Evolutionary conservation across 331 rosid species (phyloP).

Genomic region (Stylosanthes scabra): DNA sequence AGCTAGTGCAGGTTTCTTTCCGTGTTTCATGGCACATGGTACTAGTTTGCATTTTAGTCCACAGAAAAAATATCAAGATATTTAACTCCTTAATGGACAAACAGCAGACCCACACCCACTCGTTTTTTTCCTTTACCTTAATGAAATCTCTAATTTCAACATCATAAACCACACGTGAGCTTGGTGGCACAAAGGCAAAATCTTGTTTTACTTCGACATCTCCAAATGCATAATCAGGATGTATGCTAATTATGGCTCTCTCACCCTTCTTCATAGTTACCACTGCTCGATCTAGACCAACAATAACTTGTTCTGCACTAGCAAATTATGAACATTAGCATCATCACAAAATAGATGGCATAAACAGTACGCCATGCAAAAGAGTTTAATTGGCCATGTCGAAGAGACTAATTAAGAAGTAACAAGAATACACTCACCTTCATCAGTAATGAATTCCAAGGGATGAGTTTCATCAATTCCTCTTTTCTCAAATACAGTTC

Average conservation of each 20-base stretch:
- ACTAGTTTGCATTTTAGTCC: background rate
- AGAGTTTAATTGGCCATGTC: background rate
- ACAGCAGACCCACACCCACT: background rate
- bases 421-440: constrained; percentile 53
- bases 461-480: constrained; percentile 59
- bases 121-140: constrained; percentile 53
- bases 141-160: constrained; percentile 57
- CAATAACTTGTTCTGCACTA: constrained; percentile 68
- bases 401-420: background rate
- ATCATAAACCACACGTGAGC: constrained; percentile 59
- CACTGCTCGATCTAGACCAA: constrained; percentile 67
- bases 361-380: background rate
- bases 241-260: constrained; percentile 60
- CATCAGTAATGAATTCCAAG: constrained; percentile 66
- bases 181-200: constrained; percentile 54
- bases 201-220: constrained; percentile 57
- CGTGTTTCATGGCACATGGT: constrained; percentile 28
- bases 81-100: background rate
- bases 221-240: constrained; percentile 77
- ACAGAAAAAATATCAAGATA: constrained; percentile 5
- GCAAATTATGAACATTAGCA: constrained; percentile 25
- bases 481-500: constrained; percentile 67
- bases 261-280: constrained; percentile 81
- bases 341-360: constrained; percentile 20
- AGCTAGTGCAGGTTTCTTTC: constrained; percentile 9